phyloP scores from a whole-genome alignment of 371 early-diverging fungal species.

The Apophysomyces elegans region DNA sequence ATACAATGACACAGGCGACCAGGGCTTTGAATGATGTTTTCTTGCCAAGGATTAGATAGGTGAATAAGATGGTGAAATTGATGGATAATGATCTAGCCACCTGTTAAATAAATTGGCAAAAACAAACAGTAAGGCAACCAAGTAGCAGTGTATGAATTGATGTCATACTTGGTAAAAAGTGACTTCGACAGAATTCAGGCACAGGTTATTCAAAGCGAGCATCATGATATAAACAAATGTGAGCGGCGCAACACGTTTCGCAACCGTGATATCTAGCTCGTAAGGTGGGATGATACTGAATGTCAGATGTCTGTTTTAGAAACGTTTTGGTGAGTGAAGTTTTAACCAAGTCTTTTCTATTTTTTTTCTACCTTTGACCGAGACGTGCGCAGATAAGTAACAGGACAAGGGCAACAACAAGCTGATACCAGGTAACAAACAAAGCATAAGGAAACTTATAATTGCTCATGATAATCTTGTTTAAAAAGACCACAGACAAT shows the following conservation, averaged over 20 bases:
- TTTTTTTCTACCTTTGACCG: constrained; percentile 57
- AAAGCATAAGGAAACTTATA: constrained; percentile 73
- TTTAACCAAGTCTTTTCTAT: too few species aligned
- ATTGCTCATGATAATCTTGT: constrained; percentile 73
- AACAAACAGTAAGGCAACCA: not conserved
- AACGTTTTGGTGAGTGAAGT: not conserved
- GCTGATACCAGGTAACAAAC: constrained; percentile 73
- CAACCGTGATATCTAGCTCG: constrained; percentile 62
- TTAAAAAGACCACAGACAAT: constrained; percentile 75
- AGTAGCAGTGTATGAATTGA: too few species aligned
- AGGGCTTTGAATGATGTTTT: constrained; percentile 61
- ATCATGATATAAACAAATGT: constrained; percentile 75
- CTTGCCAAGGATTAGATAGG: constrained; percentile 65
- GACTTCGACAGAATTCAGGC: constrained; percentile 71
- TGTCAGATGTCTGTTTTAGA: constrained; percentile 42
- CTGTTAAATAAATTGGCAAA: constrained; percentile 20
- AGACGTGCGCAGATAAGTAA: constrained; percentile 63
- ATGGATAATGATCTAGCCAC: constrained; percentile 75
- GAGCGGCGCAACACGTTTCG: constrained; percentile 65
- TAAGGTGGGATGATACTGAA: constrained; percentile 74
- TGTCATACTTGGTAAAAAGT: constrained; percentile 70
- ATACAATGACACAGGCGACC: constrained; percentile 67
- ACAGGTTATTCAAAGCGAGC: constrained; percentile 74
- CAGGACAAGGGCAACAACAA: constrained; percentile 66
- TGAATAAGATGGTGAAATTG: constrained; percentile 74